Evolutionary conservation across 345 rosid genomes (phyloP), one percentile per base, ranked within the genome.

Genomic region (Streptanthus diversifolius): DNA sequence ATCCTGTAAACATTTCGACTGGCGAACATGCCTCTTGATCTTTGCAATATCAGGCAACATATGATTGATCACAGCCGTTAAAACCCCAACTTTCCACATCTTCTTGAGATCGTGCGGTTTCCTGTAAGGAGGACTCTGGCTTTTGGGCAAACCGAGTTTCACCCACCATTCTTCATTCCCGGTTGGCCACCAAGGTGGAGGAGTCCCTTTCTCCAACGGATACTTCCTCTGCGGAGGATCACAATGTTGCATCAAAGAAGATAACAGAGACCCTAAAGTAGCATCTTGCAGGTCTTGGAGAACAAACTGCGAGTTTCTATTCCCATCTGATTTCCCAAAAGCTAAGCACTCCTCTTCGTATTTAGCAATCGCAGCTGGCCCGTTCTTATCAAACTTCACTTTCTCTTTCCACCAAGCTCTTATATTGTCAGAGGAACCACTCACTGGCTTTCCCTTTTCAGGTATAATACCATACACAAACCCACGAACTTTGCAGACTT

Each of bases 391-490:
- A 43, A 95, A 95, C 85, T 88, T 95, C 53, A 95, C 99, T 85
- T 90, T 92, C 81, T 95, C 99, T 73, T 92, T 95, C 99, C 99
- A 95, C 99, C 99, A 95, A 80, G 98, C 98, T 83, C 99, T 83
- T 37, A 92, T 82, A 37, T 95, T 95, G 37, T 95, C 99, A 6
- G 99, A 95, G 10, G 98, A 78, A 61, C 99, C 99, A 30, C 98
- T 86, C 18, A 95, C 96, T 0, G 98, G 89, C 74, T 95, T 95
- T 4, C 99, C 99, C 82, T 90, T 95, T 77, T 95, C 98, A 0
- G 99, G 99, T 74, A 95, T 95, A 7, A 95, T 95, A 45, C 99
- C 99, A 7, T 95, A 95, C 9, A 95, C 97, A 63, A 95, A 95
- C 14, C 99, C 99, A 0, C 96, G 93, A 1, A 90, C 99, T 79